Base-by-base conservation (phyloP, 1,284 basidiomycete genomes). In the Malassezia globosa region DNA sequence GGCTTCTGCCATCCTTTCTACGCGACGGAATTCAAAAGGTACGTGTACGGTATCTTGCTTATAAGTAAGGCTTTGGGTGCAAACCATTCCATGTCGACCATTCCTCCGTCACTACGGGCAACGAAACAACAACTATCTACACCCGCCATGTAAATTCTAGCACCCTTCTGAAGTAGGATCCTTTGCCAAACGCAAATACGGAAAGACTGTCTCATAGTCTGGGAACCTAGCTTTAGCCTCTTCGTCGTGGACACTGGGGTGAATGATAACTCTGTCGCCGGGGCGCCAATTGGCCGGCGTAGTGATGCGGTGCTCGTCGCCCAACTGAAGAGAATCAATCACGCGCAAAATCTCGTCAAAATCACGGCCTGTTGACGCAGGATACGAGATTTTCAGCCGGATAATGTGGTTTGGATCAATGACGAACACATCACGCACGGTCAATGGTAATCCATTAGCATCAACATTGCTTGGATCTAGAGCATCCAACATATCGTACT, bases 401-500 rank as follows among this genome's bases (percentile, higher is more conserved):
- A 71, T 68, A 7, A 67, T 51, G 42, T 68, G 64, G 34, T 65
- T 63, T 19, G 68, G 68, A 53, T 71, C 66, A 35, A 71, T 68
- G 25, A 71, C 64, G 26, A 71, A 68, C 14, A 71, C 68, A 45
- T 64, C 63, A 5, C 65, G 60, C 3, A 68, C 63, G n/a, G 89
- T 95, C 69, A 77, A 75, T 16, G 76, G 77, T 18, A 73, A 62
- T 43, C 89, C 87, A 76, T 92, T 92, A 45, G 78, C 78, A 73
- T 99, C 94, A 48, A 84, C 81, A 77, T 97, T 99, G 53, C 89
- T 92, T 42, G 85, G 80, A 73, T 94, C 88, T 72, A 92, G 85
- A 61, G 84, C 79, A 73, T 97, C 92, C 54, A 97, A 79, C 94
- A 97, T 97, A 73, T 89, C 87, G 71, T 89, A 90, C 31, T 55